Percentiles rank a stretch among this genome's conserved stretches.
Conservation (phyloP, 495 filamentous ascomycete species). For the Penicillium steckii region DNA sequence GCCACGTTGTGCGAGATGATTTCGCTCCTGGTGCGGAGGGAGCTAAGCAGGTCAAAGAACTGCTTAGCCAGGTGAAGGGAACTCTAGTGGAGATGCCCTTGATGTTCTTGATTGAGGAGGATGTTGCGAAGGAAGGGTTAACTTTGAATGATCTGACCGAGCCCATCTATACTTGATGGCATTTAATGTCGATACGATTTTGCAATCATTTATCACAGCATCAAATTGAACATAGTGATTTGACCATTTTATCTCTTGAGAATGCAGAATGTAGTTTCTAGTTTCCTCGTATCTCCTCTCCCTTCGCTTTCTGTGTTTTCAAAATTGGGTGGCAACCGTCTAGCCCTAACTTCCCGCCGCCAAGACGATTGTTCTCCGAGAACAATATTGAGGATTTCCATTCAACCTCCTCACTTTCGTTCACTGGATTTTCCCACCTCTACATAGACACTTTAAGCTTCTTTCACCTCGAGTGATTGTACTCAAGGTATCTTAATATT, state of each 20-base stretch:
- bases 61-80: constrained; percentile 71
- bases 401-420: neutral
- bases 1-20: constrained; percentile 81
- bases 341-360: neutral
- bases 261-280: too few relatives aligned
- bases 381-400: constrained; percentile 19
- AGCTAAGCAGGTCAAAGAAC: constrained; percentile 74
- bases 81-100: constrained; percentile 91
- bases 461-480: neutral
- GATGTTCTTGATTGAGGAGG: constrained; percentile 80
- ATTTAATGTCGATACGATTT: constrained; percentile 4
- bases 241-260: neutral
- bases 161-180: constrained; percentile 71
- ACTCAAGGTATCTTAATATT: constrained; percentile 1
- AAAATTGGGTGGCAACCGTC: too few relatives aligned
- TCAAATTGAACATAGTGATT: constrained; percentile 4
- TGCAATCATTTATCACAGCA: neutral
- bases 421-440: too few relatives aligned
- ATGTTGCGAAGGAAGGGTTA: constrained; percentile 84
- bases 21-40: constrained; percentile 64
- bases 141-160: constrained; percentile 78
- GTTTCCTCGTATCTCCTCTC: too few relatives aligned
- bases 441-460: neutral
- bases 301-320: too few relatives aligned
- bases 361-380: constrained; percentile 3